Base-by-base conservation (phyloP, 1,284 basidiomycete genomes). In the Cryptococcus sp. region DNA sequence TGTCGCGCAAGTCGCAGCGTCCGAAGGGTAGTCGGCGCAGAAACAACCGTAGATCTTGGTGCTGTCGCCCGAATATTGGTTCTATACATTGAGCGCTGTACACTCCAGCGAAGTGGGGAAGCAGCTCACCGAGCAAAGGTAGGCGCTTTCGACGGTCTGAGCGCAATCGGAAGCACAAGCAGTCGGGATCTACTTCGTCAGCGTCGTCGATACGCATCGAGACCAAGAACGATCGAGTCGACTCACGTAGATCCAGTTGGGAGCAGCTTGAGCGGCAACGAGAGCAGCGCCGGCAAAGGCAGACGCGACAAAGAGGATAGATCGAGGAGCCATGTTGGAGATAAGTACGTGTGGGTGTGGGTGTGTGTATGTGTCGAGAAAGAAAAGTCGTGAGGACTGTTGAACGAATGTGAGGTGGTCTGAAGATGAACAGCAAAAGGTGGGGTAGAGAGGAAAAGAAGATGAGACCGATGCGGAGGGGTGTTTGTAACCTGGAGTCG, bases 21-120 rank as follows among this genome's bases (percentile, higher is more conserved):
- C 68, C 21, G 64, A 58, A 24, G 69, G 68, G 55, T 53, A 58
- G 31, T 59, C 48, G 57, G 61, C 56, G 53, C 71, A 73, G 68
- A 68, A 72, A 55, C 71, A 73, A 33, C 62, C 63, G 60, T 68
- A 69, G 50, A 64, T 53, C 45, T 63, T 54, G 46, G 57, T 62
- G 39, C 46, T 48, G 28, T 39, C 37, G 22, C 34, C 36, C 23
- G 38, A 18, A 58, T 57, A 62, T 52, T 65, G 50, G 26, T 53
- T 46, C 60, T 65, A 38, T 9, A 31, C n/a, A 4, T 36, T 7
- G n/a, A n/a, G n/a, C n/a, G n/a, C n/a, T n/a, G n/a, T n/a, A n/a
- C n/a, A n/a, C n/a, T n/a, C n/a, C n/a, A n/a, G n/a, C n/a, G n/a
- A n/a, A n/a, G n/a, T n/a, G n/a, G n/a, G n/a, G n/a, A n/a, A n/a